Base-by-base conservation (phyloP, 257 asterid genomes). In the Petunia secreta region DNA sequence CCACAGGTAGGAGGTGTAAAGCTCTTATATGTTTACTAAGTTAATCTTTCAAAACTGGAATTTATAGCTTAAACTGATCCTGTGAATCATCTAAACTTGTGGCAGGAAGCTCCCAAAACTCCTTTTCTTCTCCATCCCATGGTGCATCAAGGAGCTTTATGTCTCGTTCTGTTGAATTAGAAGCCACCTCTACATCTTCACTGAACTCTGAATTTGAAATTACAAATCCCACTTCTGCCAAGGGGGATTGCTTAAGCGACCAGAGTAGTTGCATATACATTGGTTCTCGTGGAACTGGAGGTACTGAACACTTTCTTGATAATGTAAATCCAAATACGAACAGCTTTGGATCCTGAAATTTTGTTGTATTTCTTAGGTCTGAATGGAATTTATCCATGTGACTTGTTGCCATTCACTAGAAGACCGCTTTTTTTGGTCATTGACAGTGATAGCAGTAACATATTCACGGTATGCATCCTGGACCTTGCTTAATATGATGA, bases 371-470 rank as follows among this genome's bases (percentile, higher is more conserved):
- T 87, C 83, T 80, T 97, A 95, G 99, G 97, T 82, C 79, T 88
- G 81, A 90, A 86, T 86, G 92, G 92, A 88, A 88, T 95, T 77
- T 95, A 91, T 86, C 99, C 99, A 65, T 86, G 91, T 81, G 99
- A 95, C 85, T 75, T 95, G 54, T 65, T 92, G 84, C 97, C 99
- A 81, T 95, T 95, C 87, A 95, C 99, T 66, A 91, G 99, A 89
- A 92, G 96, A 77, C 97, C 98, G 62, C 92, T 95, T 79, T 92
- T 95, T 85, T 79, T 95, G 60, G 84, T 95, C 69, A 89, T 95
- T 66, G 99, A 95, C 91, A 91, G 99, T 73, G 96, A 94, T 84
- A 86, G 81, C 71, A 92, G 98, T 86, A 88, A 89, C 87, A 88
- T 93, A 79, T 95, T 92, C 90, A 91, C 86, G 97, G 99, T 87